These are phyloP conservation scores for Apiospora phragmitis DNA, from an alignment of 2,329 filamentous ascomycete genomes.

Conservation along the genomic window DNA sequence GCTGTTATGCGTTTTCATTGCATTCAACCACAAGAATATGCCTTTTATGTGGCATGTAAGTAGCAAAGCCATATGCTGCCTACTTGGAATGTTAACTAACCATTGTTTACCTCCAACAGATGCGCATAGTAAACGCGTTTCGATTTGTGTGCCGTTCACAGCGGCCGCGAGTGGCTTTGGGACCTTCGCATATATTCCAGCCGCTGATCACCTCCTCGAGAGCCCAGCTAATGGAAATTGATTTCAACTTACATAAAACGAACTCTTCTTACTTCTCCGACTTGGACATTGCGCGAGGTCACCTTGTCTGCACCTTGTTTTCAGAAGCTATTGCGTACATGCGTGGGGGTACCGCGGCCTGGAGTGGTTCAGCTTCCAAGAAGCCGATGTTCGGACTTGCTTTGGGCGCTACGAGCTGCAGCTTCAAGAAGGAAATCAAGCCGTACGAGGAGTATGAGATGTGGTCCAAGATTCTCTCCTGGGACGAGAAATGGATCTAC, in stretches of 20 bases:
- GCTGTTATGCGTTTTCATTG: slow-evolving; percentile 38
- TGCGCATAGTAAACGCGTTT: slow-evolving; percentile 39
- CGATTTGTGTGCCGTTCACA: slow-evolving; percentile 44
- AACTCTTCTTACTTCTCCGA: slow-evolving; percentile 73
- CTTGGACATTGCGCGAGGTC: slow-evolving; percentile 66
- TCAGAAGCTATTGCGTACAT: slow-evolving; percentile 32
- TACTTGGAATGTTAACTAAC: background rate
- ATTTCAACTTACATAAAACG: slow-evolving; percentile 73
- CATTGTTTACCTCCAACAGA: slow-evolving; percentile 19
- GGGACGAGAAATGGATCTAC: slow-evolving; percentile 60
- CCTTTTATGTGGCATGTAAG: slow-evolving; percentile 64
- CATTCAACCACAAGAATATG: slow-evolving; percentile 58
- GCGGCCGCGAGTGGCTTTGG: slow-evolving; percentile 40
- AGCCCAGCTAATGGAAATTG: slow-evolving; percentile 63
- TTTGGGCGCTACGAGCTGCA: slow-evolving; percentile 57
- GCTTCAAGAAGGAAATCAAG: slow-evolving; percentile 55
- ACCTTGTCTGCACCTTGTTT: slow-evolving; percentile 57
- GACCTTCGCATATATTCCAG: slow-evolving; percentile 60
- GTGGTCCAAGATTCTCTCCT: slow-evolving; percentile 50
- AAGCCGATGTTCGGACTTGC: slow-evolving; percentile 33
- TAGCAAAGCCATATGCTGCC: slow-evolving; percentile 17
- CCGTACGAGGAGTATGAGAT: slow-evolving; percentile 54
- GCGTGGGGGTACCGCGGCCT: slow-evolving; percentile 32
- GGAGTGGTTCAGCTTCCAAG: slow-evolving; percentile 24
- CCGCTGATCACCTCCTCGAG: slow-evolving; percentile 62